phyloP scores from a whole-genome alignment of 805 yeast species.

The Suhomyces emberorum region DNA sequence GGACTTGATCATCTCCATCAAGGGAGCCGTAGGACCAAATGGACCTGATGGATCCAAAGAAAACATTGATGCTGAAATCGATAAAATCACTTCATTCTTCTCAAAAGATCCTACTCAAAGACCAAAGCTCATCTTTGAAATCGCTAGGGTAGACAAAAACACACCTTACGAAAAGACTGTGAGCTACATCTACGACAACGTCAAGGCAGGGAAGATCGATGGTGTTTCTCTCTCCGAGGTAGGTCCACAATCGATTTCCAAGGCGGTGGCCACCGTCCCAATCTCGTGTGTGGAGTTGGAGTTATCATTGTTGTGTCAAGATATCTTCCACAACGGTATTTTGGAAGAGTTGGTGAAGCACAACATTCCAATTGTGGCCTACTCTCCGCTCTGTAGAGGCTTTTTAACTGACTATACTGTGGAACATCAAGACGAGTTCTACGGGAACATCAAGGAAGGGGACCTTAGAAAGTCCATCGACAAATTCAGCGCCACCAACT shows the following conservation, averaged over 20 bases:
- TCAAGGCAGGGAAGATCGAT: conserved; percentile 62
- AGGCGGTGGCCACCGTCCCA: conserved; percentile 55
- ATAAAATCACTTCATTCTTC: conserved; percentile 32
- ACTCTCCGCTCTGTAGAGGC: conserved; percentile 67
- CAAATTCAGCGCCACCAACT: conserved; percentile 57
- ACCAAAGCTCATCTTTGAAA: conserved; percentile 51
- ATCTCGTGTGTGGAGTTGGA: conserved; percentile 76
- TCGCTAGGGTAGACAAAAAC: conserved; percentile 63
- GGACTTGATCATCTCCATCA: conserved; percentile 59
- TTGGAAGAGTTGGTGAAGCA: conserved; percentile 55
- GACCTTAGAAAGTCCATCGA: conserved; percentile 54
- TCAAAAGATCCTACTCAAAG: conserved; percentile 24
- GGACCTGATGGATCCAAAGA: conserved; percentile 53
- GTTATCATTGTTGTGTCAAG: conserved; percentile 66
- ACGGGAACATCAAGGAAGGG: conserved; percentile 59
- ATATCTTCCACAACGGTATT: conserved; percentile 58
- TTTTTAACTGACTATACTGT: conserved; percentile 4
- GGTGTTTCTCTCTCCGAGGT: conserved; percentile 78
- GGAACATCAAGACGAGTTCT: conserved; percentile 49
- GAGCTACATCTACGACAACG: conserved; percentile 51
- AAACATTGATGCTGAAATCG: conserved; percentile 46
- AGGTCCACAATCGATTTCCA: conserved; percentile 54
- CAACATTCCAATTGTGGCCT: conserved; percentile 67
- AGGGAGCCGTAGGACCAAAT: conserved; percentile 53
- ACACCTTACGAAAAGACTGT: conserved; percentile 60